Evolutionary conservation across 257 asterid species (phyloP).

Genomic region (Fraxinus cuspidata): DNA sequence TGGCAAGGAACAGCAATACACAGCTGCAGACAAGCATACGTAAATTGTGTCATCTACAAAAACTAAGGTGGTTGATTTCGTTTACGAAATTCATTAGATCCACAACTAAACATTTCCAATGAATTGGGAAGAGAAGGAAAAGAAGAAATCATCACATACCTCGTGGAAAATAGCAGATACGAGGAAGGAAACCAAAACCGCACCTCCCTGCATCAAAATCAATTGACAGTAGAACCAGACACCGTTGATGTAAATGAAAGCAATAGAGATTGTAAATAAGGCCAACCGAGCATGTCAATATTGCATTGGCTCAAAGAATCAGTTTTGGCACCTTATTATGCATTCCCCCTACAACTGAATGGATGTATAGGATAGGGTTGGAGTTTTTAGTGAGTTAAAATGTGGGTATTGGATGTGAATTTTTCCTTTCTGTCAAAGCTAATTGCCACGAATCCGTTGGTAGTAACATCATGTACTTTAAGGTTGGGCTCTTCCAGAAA

Average conservation of each 20-base stretch:
- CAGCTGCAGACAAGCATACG: conserved; percentile 53
- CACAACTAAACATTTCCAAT: conserved; percentile 19
- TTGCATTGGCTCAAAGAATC: neutral
- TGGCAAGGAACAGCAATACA: conserved; percentile 98
- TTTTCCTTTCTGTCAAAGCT: neutral
- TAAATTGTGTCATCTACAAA: conserved; percentile 14
- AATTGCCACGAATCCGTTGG: neutral
- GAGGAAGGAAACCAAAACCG: conserved; percentile 76
- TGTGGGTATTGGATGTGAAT: neutral
- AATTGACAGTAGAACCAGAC: conserved; percentile 18
- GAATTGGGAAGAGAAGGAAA: neutral
- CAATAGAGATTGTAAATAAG: neutral
- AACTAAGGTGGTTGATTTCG: conserved; percentile 4
- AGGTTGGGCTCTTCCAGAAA: neutral
- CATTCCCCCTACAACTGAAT: neutral
- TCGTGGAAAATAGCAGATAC: conserved; percentile 96
- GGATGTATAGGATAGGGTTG: neutral
- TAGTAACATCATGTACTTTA: neutral
- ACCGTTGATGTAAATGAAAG: neutral
- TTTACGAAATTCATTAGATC: conserved; percentile 14
- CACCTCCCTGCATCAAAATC: conserved; percentile 60
- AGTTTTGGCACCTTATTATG: neutral
- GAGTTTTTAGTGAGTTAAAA: neutral
- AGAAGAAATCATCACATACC: conserved; percentile 44
- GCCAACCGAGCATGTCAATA: neutral